Conservation (phyloP, 164 flowering plant species). For the Stephania yunnanensis region DNA sequence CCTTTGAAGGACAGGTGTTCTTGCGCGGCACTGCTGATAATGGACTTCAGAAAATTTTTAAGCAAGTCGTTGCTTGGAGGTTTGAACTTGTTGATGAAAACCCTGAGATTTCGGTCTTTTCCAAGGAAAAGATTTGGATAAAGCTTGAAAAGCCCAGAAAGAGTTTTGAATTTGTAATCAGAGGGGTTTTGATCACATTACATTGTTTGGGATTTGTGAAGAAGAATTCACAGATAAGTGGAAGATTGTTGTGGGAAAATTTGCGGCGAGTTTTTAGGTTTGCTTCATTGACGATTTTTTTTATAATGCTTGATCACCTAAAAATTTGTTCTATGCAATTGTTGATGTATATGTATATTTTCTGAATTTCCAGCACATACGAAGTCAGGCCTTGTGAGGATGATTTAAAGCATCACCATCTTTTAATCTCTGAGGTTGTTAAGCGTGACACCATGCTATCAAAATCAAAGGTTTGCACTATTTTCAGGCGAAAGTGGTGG, state of each 20-base stretch:
- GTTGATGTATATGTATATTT: neutral
- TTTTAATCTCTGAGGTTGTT: constrained; percentile 32
- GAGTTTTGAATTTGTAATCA: constrained; percentile 43
- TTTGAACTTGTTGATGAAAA: constrained; percentile 40
- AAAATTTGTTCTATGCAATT: no score
- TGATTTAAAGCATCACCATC: constrained; percentile 39
- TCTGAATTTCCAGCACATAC: constrained; percentile 28
- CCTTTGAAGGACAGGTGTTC: constrained; percentile 20
- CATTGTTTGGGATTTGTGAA: constrained; percentile 49
- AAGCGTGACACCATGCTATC: constrained; percentile 31
- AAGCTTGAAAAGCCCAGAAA: constrained; percentile 66
- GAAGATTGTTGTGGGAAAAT: constrained; percentile 53
- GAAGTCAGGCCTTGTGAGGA: constrained; percentile 39
- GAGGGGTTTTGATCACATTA: constrained; percentile 50
- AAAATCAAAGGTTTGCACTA: constrained; percentile 34
- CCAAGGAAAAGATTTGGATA: constrained; percentile 57
- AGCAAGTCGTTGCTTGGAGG: constrained; percentile 66
- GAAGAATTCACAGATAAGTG: constrained; percentile 39
- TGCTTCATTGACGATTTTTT: neutral
- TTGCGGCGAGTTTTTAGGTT: constrained; percentile 55
- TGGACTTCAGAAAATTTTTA: constrained; percentile 46
- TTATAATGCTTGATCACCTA: no score
- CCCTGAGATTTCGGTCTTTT: constrained; percentile 56
- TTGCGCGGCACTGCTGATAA: constrained; percentile 40
- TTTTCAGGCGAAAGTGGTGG: no score